Conservation (phyloP, 345 rosid genomes). For the Euphorbia tirucalli region DNA sequence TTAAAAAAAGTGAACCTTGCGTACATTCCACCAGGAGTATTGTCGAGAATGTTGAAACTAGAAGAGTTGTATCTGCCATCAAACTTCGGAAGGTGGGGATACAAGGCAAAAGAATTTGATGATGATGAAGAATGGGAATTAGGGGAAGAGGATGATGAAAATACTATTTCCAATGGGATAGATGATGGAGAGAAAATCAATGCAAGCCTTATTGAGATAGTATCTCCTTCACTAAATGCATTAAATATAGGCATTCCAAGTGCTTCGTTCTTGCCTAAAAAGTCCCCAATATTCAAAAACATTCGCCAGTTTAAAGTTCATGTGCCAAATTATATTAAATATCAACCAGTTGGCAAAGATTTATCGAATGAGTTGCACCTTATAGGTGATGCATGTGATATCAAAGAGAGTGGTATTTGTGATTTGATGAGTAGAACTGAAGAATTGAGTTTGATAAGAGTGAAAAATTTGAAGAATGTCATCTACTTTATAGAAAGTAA, state of each 20-base stretch:
- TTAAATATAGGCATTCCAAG: neutral
- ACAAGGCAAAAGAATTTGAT: neutral
- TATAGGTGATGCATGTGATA: neutral
- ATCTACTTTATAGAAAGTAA: neutral
- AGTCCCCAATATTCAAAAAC: neutral
- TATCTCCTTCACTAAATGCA: neutral
- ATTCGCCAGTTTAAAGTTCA: neutral
- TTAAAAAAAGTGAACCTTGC: neutral
- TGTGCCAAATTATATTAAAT: neutral
- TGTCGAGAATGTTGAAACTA: neutral
- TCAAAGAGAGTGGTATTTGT: neutral
- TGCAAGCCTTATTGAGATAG: neutral
- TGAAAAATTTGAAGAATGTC: neutral
- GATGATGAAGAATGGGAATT: neutral
- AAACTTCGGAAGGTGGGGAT: neutral
- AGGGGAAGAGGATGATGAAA: neutral
- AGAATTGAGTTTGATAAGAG: neutral
- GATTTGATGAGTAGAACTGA: neutral
- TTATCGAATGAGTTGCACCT: neutral
- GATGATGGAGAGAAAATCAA: neutral
- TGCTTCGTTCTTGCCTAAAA: neutral
- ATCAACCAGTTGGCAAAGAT: neutral
- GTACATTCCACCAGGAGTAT: neutral
- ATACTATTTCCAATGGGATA: neutral
- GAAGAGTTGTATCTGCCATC: neutral